Percentiles rank a stretch among this genome's conserved stretches.
Evolutionary conservation across 2,329 filamentous ascomycete species (phyloP).

Genomic region (Cytospora paraplurivora): DNA sequence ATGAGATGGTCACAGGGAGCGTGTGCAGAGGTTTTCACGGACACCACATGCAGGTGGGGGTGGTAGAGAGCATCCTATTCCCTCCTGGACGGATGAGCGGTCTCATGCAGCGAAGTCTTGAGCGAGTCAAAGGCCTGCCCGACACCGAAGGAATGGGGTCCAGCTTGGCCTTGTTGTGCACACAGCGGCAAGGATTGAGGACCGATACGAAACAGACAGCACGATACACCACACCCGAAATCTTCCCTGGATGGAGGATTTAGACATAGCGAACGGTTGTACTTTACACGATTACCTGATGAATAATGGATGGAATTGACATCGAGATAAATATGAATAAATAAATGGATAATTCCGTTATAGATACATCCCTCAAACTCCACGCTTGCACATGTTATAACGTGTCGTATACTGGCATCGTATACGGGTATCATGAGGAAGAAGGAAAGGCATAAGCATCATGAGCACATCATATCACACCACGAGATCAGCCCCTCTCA

Average conservation of each 20-base stretch:
- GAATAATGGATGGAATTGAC: slow-evolving; percentile 4
- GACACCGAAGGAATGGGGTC: background rate
- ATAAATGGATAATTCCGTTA: background rate
- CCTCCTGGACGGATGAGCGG: background rate
- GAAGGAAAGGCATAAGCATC: background rate
- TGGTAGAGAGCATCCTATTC: background rate
- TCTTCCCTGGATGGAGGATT: slow-evolving; percentile 26
- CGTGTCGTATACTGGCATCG: slow-evolving; percentile 3
- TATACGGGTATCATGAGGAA: slow-evolving; percentile 30
- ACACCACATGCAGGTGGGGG: background rate
- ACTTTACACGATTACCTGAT: slow-evolving; percentile 8
- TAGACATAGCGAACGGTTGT: slow-evolving; percentile 14
- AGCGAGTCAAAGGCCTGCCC: background rate
- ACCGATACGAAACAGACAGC: background rate
- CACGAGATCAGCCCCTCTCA: slow-evolving; percentile 34
- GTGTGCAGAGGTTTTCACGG: background rate
- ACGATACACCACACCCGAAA: background rate
- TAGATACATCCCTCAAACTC: slow-evolving; percentile 7
- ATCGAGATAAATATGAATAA: too few relatives aligned
- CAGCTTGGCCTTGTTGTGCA: background rate
- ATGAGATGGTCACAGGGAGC: background rate
- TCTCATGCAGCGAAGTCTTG: too few relatives aligned
- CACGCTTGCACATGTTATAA: slow-evolving; percentile 6
- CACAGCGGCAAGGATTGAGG: background rate
- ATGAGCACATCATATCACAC: background rate